Evolutionary conservation across 805 yeast genomes (phyloP).

Genomic region (Candida xiaguanensis): DNA sequence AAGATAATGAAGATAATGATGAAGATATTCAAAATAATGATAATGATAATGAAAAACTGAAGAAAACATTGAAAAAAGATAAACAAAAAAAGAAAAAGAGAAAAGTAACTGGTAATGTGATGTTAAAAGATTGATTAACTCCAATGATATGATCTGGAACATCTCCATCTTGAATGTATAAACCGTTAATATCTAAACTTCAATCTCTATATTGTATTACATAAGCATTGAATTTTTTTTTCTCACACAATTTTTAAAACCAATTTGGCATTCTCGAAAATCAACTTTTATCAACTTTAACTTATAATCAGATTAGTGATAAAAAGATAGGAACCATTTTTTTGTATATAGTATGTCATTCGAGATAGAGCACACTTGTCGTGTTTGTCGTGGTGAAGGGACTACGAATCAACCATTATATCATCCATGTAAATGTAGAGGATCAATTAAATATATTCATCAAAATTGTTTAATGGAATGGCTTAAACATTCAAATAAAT

Average conservation of each 20-base stretch:
- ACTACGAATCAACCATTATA: conserved; percentile 72
- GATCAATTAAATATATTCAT: conserved; percentile 89
- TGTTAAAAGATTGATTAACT: conserved; percentile 8
- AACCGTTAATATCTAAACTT: no score
- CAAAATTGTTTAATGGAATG: conserved; percentile 89
- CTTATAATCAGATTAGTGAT: no score
- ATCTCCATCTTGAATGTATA: no score
- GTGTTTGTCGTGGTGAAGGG: conserved; percentile 94
- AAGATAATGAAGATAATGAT: background rate
- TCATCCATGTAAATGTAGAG: conserved; percentile 92
- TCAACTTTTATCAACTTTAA: no score
- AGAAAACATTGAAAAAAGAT: conserved; percentile 1
- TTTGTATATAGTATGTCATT: conserved; percentile 7
- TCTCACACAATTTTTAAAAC: background rate
- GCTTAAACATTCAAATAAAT: conserved; percentile 66
- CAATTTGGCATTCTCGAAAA: background rate
- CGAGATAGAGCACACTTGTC: conserved; percentile 55
- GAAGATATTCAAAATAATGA: background rate
- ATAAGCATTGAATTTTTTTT: background rate
- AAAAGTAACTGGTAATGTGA: conserved; percentile 16
- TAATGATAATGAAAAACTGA: background rate
- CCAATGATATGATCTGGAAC: no score
- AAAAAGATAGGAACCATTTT: no score
- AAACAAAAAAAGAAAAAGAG: conserved; percentile 17
- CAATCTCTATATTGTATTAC: no score